Conservation (phyloP, 2,329 filamentous ascomycete species). For the Aspergillus intermedius region DNA sequence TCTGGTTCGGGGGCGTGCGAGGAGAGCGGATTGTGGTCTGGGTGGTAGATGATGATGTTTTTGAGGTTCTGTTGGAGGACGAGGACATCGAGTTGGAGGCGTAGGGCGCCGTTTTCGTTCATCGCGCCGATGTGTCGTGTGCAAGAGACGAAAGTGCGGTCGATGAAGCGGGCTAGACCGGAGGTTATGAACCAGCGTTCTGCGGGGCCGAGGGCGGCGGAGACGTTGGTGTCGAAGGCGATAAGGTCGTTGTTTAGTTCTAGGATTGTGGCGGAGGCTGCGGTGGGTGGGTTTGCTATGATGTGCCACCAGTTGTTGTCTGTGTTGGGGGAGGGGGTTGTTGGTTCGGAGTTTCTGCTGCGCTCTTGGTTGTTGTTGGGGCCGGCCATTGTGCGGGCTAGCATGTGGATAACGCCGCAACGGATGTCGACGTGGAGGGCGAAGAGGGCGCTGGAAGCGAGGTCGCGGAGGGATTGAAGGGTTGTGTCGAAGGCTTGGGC, state of each 20-base stretch:
- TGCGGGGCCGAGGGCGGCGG: slow-evolving; percentile 61
- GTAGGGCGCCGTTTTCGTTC: slow-evolving; percentile 74
- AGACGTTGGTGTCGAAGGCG: slow-evolving; percentile 77
- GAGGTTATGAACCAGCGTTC: slow-evolving; percentile 71
- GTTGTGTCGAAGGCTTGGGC: slow-evolving; percentile 84
- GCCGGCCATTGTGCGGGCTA: slow-evolving; percentile 58
- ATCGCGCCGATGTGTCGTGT: slow-evolving; percentile 68
- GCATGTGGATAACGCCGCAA: slow-evolving; percentile 74
- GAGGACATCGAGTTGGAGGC: slow-evolving; percentile 88
- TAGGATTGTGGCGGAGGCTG: slow-evolving; percentile 62
- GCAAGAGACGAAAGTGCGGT: slow-evolving; percentile 68
- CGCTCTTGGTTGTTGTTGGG: slow-evolving; percentile 37
- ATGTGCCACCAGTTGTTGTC: slow-evolving; percentile 60
- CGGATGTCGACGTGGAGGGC: slow-evolving; percentile 86
- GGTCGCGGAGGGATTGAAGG: slow-evolving; percentile 71
- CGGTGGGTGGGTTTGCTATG: slow-evolving; percentile 35
- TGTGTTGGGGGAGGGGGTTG: slow-evolving; percentile 55
- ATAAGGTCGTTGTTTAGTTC: slow-evolving; percentile 76
- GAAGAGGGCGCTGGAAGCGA: slow-evolving; percentile 71
- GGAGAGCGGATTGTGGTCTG: slow-evolving; percentile 9
- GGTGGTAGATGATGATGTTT: slow-evolving; percentile 59
- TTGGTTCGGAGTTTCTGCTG: slow-evolving; percentile 24
- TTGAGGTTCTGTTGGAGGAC: slow-evolving; percentile 96
- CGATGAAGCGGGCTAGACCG: slow-evolving; percentile 71
- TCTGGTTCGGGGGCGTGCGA: slow-evolving; percentile 3